These are phyloP conservation scores for Sanghuangporus baumii DNA, from an alignment of 1,284 basidiomycete species.

Conservation along the genomic window DNA sequence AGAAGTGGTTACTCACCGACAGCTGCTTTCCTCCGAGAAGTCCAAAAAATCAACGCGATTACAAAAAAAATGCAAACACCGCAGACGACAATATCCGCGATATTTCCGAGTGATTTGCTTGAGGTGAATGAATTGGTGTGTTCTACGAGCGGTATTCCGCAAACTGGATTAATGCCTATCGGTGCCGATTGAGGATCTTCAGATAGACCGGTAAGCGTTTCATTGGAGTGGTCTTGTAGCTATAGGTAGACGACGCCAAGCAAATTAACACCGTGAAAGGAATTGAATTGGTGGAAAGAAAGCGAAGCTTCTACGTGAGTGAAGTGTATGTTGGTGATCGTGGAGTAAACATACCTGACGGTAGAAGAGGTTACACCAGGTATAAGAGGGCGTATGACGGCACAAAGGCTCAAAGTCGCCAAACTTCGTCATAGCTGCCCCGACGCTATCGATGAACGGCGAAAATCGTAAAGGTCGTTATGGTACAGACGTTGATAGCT, in stretches of 20 bases:
- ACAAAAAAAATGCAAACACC: conserved; percentile 51
- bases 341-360: conserved; percentile 39
- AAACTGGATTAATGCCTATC: conserved; percentile 52
- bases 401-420: conserved; percentile 59
- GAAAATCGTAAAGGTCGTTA: conserved; percentile 1
- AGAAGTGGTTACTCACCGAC: conserved; percentile 29
- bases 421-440: conserved; percentile 44
- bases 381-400: conserved; percentile 52
- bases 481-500: neutral
- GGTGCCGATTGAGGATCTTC: conserved; percentile 40
- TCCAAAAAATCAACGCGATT: conserved; percentile 40
- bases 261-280: neutral
- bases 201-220: conserved; percentile 35
- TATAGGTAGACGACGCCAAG: conserved; percentile 22
- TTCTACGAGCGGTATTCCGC: conserved; percentile 46
- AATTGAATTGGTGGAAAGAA: neutral
- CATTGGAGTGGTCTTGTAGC: conserved; percentile 30
- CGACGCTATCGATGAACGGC: neutral
- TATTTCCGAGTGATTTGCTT: conserved; percentile 56
- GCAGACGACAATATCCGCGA: conserved; percentile 69
- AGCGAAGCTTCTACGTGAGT: neutral
- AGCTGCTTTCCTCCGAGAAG: conserved; percentile 44
- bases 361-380: conserved; percentile 71
- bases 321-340: neutral
- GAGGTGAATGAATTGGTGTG: conserved; percentile 20